Evolutionary conservation across 352 stramenopile genomes (phyloP).

Genomic region (Pythium aristosporum): DNA sequence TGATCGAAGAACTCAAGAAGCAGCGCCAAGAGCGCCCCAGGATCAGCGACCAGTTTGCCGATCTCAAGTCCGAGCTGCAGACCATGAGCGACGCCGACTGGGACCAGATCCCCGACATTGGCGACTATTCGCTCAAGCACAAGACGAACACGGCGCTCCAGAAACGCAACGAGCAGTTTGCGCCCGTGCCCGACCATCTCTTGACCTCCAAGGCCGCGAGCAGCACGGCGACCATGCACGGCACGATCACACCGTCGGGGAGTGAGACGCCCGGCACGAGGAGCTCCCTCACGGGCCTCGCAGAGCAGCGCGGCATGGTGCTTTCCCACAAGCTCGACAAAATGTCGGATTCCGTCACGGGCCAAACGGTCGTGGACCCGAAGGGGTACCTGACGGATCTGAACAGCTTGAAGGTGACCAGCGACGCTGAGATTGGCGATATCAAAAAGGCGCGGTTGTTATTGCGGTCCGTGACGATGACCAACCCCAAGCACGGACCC

Average conservation of each 20-base stretch:
- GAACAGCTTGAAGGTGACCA: slow-evolving; percentile 93
- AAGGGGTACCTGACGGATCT: slow-evolving; percentile 98
- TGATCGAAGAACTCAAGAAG: slow-evolving; percentile 88
- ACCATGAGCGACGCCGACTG: slow-evolving; percentile 93
- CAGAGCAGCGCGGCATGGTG: slow-evolving; percentile 91
- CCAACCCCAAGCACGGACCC: slow-evolving; percentile 97
- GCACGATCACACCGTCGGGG: slow-evolving; percentile 49
- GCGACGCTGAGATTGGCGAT: slow-evolving; percentile 95
- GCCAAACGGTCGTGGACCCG: slow-evolving; percentile 97
- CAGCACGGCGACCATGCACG: slow-evolving; percentile 34
- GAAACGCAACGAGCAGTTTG: slow-evolving; percentile 94
- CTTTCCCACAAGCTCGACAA: slow-evolving; percentile 96
- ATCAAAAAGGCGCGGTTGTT: slow-evolving; percentile 98
- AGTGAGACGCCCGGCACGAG: slow-evolving; percentile 53
- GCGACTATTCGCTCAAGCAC: slow-evolving; percentile 94
- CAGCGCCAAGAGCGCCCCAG: slow-evolving; percentile 86
- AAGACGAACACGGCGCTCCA: slow-evolving; percentile 91
- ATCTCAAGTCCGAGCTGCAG: slow-evolving; percentile 94
- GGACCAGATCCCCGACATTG: slow-evolving; percentile 96
- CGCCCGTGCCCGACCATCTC: slow-evolving; percentile 93
- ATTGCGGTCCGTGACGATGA: slow-evolving; percentile 96
- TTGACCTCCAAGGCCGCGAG: slow-evolving; percentile 58
- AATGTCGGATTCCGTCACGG: slow-evolving; percentile 95
- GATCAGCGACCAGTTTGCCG: slow-evolving; percentile 97
- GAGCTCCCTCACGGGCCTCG: slow-evolving; percentile 85